A percentile compares a stretch with the other conserved stretches of the same genome.
Evolutionary conservation across 2,329 filamentous ascomycete species (phyloP).

Genomic region (Neonectria faginata): DNA sequence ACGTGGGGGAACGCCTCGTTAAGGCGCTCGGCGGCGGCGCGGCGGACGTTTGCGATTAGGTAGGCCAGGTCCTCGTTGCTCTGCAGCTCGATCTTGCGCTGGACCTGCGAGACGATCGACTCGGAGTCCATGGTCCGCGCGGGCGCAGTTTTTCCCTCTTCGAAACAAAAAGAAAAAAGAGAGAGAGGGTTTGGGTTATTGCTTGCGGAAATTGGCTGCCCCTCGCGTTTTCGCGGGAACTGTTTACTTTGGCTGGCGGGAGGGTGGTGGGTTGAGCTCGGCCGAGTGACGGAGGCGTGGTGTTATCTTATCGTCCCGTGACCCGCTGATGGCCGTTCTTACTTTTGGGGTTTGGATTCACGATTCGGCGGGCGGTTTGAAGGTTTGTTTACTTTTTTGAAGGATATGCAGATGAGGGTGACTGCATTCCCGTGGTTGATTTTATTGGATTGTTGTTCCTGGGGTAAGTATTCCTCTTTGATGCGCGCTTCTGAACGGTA

Average conservation of each 20-base stretch:
- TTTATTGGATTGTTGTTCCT: no score
- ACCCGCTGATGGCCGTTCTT: background rate
- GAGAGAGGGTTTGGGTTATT: background rate
- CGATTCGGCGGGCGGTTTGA: background rate
- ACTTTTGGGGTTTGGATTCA: background rate
- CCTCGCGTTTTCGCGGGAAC: slow-evolving; percentile 1
- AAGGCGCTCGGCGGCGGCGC: slow-evolving; percentile 75
- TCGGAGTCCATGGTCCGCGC: slow-evolving; percentile 50
- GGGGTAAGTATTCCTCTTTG: no score
- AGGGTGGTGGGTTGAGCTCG: background rate
- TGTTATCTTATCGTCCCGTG: slow-evolving; percentile 7
- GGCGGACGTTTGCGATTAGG: slow-evolving; percentile 76
- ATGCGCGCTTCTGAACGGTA: no score
- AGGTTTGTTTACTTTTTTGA: slow-evolving; percentile 18
- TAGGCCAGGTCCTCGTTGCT: slow-evolving; percentile 78
- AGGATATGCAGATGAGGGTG: background rate
- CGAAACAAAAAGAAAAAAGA: background rate
- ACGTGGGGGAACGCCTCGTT: slow-evolving; percentile 75
- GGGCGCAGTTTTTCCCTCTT: background rate
- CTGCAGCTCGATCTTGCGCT: slow-evolving; percentile 85
- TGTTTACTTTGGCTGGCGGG: slow-evolving; percentile 2
- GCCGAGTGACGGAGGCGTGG: background rate
- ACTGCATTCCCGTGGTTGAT: no score
- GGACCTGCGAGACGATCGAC: slow-evolving; percentile 54
- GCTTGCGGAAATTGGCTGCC: background rate